These are phyloP conservation scores for Lachancea mirantina DNA, from an alignment of 805 yeast genomes.

Conservation along the genomic window DNA sequence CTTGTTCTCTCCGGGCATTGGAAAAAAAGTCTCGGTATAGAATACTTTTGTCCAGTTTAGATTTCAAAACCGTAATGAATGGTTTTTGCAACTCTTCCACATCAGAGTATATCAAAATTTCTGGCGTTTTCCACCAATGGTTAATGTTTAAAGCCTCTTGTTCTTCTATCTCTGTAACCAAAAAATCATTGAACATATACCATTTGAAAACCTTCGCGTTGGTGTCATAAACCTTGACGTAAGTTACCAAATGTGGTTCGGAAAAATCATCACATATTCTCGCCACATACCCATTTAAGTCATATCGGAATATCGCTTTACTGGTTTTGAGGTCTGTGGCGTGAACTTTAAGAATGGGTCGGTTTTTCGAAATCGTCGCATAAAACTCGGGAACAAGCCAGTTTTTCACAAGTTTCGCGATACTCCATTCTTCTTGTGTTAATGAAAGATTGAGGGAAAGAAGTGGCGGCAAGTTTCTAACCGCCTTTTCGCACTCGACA, in stretches of 20 bases:
- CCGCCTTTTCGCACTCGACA: slow-evolving; percentile 45
- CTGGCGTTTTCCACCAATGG: slow-evolving; percentile 79
- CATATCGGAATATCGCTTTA: slow-evolving; percentile 41
- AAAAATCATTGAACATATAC: slow-evolving; percentile 86
- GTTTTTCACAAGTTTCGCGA: slow-evolving; percentile 40
- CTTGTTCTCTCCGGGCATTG: slow-evolving; percentile 51
- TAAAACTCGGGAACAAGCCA: slow-evolving; percentile 63
- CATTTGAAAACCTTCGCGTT: slow-evolving; percentile 38
- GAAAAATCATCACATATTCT: slow-evolving; percentile 52
- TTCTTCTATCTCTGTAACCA: slow-evolving; percentile 68
- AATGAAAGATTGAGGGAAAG: slow-evolving; percentile 55
- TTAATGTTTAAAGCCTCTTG: slow-evolving; percentile 70
- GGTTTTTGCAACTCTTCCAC: slow-evolving; percentile 36
- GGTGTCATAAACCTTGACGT: slow-evolving; percentile 39
- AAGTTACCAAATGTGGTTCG: slow-evolving; percentile 53
- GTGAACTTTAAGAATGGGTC: slow-evolving; percentile 32
- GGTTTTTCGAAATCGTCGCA: slow-evolving; percentile 35
- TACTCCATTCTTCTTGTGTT: slow-evolving; percentile 46
- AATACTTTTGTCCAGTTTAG: slow-evolving; percentile 56
- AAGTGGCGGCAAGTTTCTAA: slow-evolving; percentile 56
- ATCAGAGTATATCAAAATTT: slow-evolving; percentile 58
- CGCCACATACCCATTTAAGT: slow-evolving; percentile 62
- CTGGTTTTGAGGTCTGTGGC: slow-evolving; percentile 24
- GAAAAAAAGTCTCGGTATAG: slow-evolving; percentile 72
- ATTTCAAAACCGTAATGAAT: slow-evolving; percentile 40